phyloP scores from a whole-genome alignment of 306 rosid species.

The Potentilla sterilis region DNA sequence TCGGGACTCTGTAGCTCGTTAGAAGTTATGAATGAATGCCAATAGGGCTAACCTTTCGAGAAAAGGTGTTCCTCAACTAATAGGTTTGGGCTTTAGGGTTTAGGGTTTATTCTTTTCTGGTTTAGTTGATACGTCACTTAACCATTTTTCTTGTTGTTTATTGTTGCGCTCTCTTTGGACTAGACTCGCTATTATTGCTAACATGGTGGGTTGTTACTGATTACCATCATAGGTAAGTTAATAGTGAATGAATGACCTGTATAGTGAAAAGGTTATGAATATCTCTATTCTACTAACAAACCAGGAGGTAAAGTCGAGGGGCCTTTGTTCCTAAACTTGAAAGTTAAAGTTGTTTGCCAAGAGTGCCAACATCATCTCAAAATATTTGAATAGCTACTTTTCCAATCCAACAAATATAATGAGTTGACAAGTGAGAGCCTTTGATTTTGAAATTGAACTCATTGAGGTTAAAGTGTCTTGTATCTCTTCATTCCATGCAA shows the following conservation, averaged over 20 bases:
- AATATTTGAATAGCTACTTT: neutral
- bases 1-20: neutral
- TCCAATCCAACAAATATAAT: conserved; percentile 11
- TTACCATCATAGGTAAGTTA: neutral
- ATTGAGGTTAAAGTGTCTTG: neutral
- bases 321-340: conserved; percentile 7
- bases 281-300: neutral
- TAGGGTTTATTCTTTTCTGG: too few species aligned
- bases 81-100: too few species aligned
- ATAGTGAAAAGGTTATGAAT: neutral
- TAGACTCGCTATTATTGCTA: conserved; percentile 1
- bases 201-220: neutral
- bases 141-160: too few species aligned
- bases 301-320: neutral
- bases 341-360: conserved; percentile 2
- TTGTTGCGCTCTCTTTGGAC: neutral
- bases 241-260: conserved; percentile 10
- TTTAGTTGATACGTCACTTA: too few species aligned
- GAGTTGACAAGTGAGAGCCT: conserved; percentile 5
- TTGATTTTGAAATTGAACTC: conserved; percentile 8
- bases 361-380: neutral
- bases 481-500: neutral
- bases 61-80: too few species aligned
- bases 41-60: neutral
- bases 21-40: neutral